A percentile compares a stretch with the other conserved stretches of the same genome.
phyloP scores from a whole-genome alignment of 2,329 filamentous ascomycete genomes.

The Trichoderma oligosporum region DNA sequence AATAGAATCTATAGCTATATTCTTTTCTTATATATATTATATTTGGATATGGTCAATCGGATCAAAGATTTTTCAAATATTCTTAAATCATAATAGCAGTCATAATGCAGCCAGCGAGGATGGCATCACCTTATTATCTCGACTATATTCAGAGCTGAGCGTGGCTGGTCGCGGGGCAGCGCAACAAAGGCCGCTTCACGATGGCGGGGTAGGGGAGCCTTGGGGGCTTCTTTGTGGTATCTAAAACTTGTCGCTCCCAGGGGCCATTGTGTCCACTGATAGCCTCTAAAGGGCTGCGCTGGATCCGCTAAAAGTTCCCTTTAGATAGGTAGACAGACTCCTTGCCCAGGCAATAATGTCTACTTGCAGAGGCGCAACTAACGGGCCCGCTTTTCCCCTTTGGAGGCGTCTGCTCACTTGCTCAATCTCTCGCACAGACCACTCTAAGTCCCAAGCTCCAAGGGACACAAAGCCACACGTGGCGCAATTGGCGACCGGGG shows the following conservation, averaged over 20 bases:
- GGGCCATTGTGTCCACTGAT: constrained; percentile 8
- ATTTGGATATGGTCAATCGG: too few species aligned
- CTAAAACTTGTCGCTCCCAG: neutral
- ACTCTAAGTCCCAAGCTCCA: neutral
- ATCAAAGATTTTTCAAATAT: too few species aligned
- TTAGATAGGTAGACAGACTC: neutral
- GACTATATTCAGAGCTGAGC: neutral
- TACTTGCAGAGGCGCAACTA: neutral
- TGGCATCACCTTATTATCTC: neutral
- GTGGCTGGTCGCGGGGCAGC: constrained; percentile 6
- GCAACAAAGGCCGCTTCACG: neutral
- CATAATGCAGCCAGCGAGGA: too few species aligned
- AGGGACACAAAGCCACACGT: constrained; percentile 11
- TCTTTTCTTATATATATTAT: too few species aligned
- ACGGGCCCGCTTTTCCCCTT: neutral
- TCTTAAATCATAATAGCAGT: too few species aligned
- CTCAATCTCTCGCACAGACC: constrained; percentile 1
- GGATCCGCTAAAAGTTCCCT: neutral
- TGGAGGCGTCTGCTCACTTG: constrained; percentile 3
- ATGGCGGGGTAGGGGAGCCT: constrained; percentile 32
- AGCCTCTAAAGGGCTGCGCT: neutral
- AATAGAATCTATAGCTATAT: too few species aligned
- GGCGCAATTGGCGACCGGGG: constrained; percentile 16
- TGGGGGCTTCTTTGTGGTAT: neutral
- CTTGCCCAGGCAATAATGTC: constrained; percentile 4